Evolutionary conservation across 257 asterid species (phyloP), one percentile per base, ranked within the genome.

Genomic region (Solanum sejunctum): DNA sequence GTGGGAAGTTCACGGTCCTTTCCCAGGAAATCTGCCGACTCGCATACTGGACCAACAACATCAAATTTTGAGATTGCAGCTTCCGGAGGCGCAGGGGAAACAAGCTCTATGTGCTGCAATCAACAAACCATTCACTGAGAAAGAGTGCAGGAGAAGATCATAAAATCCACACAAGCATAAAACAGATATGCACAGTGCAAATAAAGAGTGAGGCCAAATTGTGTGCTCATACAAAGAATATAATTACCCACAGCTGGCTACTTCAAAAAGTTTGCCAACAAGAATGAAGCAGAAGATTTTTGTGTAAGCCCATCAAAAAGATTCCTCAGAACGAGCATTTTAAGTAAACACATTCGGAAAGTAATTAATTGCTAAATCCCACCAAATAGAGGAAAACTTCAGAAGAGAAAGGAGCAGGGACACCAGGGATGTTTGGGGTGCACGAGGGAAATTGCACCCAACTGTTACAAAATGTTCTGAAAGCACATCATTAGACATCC

Each of bases 21-120:
- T 20, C 99, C 99, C 92, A 96, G 88, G 94, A 96, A 96, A 91
- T 96, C 98, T 6, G 98, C 98, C 8, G 99, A 96, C 85, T 96
- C 99, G 23, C 98, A 96, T 75, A 96, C 98, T 0, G 99, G 99
- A 21, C 99, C 99, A 41, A 96, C 99, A 71, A 96, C 91, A 78
- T 96, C 98, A 85, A 91, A 95, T 9, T 94, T 92, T 18, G 97
- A 91, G 87, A 89, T 39, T 88, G 90, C 93, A 6, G 95, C 89
- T 58, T 88, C 92, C 3, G 91, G 83, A 20, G 91, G 90, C 36
- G 97, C 5, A 88, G 99, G 98, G 23, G 98, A 93, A 83, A 95
- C 95, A 21, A 95, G 92, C 90, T 96, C 99, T 79, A 94, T 96
- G 94, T 96, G 98, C 98, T 96, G 98, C 91, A 88, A 47, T 20